Base-by-base conservation (phyloP, 495 filamentous ascomycete genomes). In the Lindgomyces ingoldianus region DNA sequence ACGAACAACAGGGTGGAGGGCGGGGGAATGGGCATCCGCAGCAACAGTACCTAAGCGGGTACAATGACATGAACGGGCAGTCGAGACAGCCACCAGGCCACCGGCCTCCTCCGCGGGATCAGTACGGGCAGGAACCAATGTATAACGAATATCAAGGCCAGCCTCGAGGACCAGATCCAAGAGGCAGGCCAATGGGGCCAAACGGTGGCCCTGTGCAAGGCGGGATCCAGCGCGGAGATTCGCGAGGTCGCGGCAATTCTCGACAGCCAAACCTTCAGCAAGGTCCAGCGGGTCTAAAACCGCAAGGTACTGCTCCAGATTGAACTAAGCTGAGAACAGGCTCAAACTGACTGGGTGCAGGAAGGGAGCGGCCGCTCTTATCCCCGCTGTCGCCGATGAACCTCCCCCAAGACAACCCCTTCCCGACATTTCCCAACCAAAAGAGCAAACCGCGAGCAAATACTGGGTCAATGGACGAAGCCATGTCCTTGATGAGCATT, bases 401-500 rank as follows among this genome's bases (percentile, higher is more conserved):
- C 3, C 69, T 78, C 42, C 74, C 82, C n/a, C 87, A 83, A 70
- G 87, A 88, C 47, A 87, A 85, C 64, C 83, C 87, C 3, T 91
- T 89, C 62, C 86, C 89, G 12, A 77, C 81, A 1, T 89, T 90
- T 60, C 84, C 84, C 30, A 73, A 76, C 46, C 77, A 78, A 41
- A 79, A 79, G 44, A 80, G 75, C 60, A 78, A 82, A 62, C 77
- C 80, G 59, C 74, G 71, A 26, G 70, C 80, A 18, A 62, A 64
- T 12, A 36, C 29, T 9, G 65, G 45, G 12, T 63, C 65, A 25
- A 52, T 73, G 56, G 68, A 69, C 41, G 60, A 71, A 45, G 64
- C 64, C 14, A 73, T 69, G 67, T 24, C 58, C 4, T 19, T 62
- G 16, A 64, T 70, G 62, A 68, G 42, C 26, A 42, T 70, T 24